Base-by-base conservation (phyloP, 1,139 yeast genomes). In the Eremothecium cymbalariae region DNA sequence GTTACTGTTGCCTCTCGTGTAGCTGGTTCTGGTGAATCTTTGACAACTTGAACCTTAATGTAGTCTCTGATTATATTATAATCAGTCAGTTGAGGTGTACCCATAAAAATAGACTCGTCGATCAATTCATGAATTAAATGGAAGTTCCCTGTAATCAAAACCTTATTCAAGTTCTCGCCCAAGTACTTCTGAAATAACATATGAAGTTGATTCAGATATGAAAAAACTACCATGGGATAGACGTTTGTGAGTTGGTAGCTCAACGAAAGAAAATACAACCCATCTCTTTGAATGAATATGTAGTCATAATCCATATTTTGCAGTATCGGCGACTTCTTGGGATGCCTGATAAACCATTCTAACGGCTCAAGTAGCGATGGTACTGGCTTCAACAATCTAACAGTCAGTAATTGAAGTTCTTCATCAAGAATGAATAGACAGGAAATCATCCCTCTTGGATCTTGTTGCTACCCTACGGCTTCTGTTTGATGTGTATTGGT, bases 91-190 rank as follows among this genome's bases (percentile, higher is more conserved):
- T 81, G 93, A 0, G 85, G 80, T 2, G 77, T 60, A 0, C 90
- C 88, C 54, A 58, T 79, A 55, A 80, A 88, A 67, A 77, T 62
- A 60, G 77, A 71, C 54, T 80, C 90, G 53, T 80, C 90, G 36
- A 80, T 64, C 33, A 80, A 59, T 57, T 80, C 88, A 55, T 77
- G 76, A n/a, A 80, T 70, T 36, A 80, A 62, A 28, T 75, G 73
- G 50, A 71, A 73, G 50, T 79, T 79, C 54, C 79, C 86, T 36
- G 75, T 60, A 21, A 79, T 68, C 22, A 77, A 55, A 43, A 74
- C 81, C 46, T 70, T 74, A 48, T 73, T 74, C 39, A 78, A 57
- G 30, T 57, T 53, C 41, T 65, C 38, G 18, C 50, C 72, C 53
- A 79, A 70, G 53, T 79, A 80, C 41, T 65, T 70, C 35, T 70